A percentile compares a stretch with the other conserved stretches of the same genome.
Conservation (phyloP, 257 asterid genomes). For the Nicotiana undulata region DNA sequence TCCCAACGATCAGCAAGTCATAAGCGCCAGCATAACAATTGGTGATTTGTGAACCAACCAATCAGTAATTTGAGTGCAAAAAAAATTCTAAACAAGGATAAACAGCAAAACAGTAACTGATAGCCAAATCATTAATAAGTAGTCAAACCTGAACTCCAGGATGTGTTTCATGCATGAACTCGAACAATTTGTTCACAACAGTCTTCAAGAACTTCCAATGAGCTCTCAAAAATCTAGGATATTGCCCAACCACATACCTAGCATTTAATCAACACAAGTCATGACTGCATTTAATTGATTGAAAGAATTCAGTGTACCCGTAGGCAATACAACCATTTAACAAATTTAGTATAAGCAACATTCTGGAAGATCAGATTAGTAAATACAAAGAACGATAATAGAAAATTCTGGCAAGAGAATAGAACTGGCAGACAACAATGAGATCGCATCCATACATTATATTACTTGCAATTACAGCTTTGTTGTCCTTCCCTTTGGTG, state of each 20-base stretch:
- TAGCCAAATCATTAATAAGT: background rate
- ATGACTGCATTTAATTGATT: background rate
- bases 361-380: background rate
- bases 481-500: conserved; percentile 96
- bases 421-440: background rate
- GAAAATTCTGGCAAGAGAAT: background rate
- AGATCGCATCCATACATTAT: conserved; percentile 57
- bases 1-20: background rate
- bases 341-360: background rate
- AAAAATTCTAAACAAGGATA: background rate
- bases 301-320: background rate
- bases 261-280: conserved; percentile 1
- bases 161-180: conserved; percentile 98
- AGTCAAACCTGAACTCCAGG: conserved; percentile 94
- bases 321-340: background rate
- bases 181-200: conserved; percentile 95
- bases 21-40: background rate
- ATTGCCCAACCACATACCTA: conserved; percentile 99
- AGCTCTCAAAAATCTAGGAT: conserved; percentile 96
- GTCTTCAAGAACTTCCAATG: conserved; percentile 99
- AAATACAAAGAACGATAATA: background rate
- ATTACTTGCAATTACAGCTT: conserved; percentile 99
- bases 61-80: background rate
- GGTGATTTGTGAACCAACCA: background rate
- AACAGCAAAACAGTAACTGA: background rate